Evolutionary conservation across 1,284 basidiomycete genomes (phyloP).

Genomic region (Schizophyllum commune): DNA sequence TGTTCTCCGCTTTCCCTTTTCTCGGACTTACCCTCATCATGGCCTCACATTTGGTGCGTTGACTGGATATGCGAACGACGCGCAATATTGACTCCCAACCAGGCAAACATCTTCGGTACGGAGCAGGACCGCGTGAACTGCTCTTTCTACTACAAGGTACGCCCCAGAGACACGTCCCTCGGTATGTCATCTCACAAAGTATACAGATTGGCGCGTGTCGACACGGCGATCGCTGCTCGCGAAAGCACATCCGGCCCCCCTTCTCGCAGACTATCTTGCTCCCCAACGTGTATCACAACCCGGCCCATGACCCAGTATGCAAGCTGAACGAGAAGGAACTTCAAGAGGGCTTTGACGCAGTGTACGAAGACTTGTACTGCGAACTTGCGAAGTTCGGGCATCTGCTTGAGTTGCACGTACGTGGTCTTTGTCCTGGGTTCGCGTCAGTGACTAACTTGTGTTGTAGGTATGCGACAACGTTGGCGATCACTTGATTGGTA

Average conservation of each 20-base stretch:
- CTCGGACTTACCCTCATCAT: slow-evolving; percentile 21
- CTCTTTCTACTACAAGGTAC: slow-evolving; percentile 90
- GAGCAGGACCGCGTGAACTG: slow-evolving; percentile 94
- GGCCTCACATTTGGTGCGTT: slow-evolving; percentile 56
- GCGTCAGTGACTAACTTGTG: neutral
- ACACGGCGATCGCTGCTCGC: slow-evolving; percentile 92
- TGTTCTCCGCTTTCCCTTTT: neutral
- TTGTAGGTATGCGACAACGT: slow-evolving; percentile 95
- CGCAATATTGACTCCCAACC: neutral
- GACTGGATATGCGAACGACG: neutral
- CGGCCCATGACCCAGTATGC: slow-evolving; percentile 86
- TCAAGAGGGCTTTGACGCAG: slow-evolving; percentile 93
- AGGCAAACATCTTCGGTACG: slow-evolving; percentile 84
- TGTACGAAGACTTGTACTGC: slow-evolving; percentile 92
- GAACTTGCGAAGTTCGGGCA: slow-evolving; percentile 95
- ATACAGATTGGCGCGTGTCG: slow-evolving; percentile 87
- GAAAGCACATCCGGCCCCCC: slow-evolving; percentile 96
- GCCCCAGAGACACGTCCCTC: slow-evolving; percentile 15
- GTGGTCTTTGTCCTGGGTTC: slow-evolving; percentile 19
- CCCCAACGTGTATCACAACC: slow-evolving; percentile 99
- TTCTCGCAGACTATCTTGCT: slow-evolving; percentile 97
- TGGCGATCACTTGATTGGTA: slow-evolving; percentile 97
- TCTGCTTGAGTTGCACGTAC: slow-evolving; percentile 88
- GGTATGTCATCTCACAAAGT: slow-evolving; percentile 6
- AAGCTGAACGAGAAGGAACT: slow-evolving; percentile 82